Evolutionary conservation across 2,329 filamentous ascomycete genomes (phyloP).

Genomic region (Sphaerulina vaccinii): DNA sequence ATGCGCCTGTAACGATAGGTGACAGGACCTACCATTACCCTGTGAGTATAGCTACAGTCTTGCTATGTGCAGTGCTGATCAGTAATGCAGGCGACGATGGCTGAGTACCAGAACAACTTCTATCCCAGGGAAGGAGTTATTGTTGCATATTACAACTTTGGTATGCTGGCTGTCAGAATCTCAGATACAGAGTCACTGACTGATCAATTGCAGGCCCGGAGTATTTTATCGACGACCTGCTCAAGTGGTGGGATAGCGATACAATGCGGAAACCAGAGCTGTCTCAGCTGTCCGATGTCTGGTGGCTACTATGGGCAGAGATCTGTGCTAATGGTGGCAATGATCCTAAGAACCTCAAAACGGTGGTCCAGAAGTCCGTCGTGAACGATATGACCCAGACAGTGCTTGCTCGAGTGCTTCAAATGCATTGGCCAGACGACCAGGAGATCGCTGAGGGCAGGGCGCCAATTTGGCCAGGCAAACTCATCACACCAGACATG

Average conservation of each 20-base stretch:
- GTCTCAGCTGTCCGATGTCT: constrained; percentile 21
- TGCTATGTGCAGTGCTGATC: background rate
- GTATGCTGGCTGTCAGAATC: background rate
- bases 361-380: constrained; percentile 15
- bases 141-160: constrained; percentile 5
- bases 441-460: background rate
- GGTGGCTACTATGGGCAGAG: constrained; percentile 18
- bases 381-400: constrained; percentile 13
- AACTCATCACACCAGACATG: constrained; percentile 6
- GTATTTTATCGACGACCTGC: background rate
- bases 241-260: background rate
- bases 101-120: constrained; percentile 6
- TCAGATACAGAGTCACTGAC: background rate
- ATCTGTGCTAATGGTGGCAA: constrained; percentile 1
- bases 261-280: constrained; percentile 4
- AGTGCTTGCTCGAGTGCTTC: constrained; percentile 15
- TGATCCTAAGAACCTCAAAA: constrained; percentile 2
- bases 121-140: constrained; percentile 9
- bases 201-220: background rate
- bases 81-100: background rate
- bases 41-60: background rate
- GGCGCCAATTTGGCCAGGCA: constrained; percentile 14
- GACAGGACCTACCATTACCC: constrained; percentile 6
- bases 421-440: constrained; percentile 1
- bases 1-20: background rate